These are phyloP conservation scores for Bruguiera sexangula DNA, from an alignment of 345 rosid genomes.

Conservation along the genomic window DNA sequence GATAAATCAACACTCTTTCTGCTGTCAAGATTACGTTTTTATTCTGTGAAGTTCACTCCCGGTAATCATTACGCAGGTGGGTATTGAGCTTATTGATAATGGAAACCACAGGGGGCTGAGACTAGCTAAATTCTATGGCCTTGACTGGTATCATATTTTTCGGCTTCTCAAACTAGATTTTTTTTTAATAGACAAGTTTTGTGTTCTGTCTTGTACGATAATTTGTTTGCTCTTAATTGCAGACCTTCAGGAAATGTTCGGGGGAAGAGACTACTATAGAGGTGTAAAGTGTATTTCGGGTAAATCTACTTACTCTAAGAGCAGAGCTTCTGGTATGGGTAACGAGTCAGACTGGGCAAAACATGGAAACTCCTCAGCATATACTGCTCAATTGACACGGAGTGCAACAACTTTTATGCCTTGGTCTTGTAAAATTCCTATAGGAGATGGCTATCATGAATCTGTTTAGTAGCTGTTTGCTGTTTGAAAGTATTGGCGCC, in stretches of 20 bases:
- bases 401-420: constrained; percentile 68
- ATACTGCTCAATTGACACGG: constrained; percentile 53
- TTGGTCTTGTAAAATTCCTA: constrained; percentile 77
- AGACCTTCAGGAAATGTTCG: constrained; percentile 57
- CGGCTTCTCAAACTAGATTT: neutral
- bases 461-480: constrained; percentile 41
- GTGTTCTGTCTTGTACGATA: neutral
- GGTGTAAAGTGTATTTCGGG: constrained; percentile 28
- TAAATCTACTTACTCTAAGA: constrained; percentile 22
- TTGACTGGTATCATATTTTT: constrained; percentile 40
- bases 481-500: constrained; percentile 23
- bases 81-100: constrained; percentile 28
- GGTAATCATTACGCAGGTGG: constrained; percentile 25
- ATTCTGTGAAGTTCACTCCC: neutral
- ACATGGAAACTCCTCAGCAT: constrained; percentile 48
- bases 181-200: neutral
- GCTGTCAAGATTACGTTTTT: neutral
- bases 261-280: constrained; percentile 30
- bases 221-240: neutral
- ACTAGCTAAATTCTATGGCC: constrained; percentile 39
- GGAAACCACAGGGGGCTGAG: constrained; percentile 78
- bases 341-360: constrained; percentile 55
- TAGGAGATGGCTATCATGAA: constrained; percentile 78
- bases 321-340: constrained; percentile 66
- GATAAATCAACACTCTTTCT: neutral